Evolutionary conservation across 352 stramenopile species (phyloP).

Genomic region (Phytophthora citrophthora): DNA sequence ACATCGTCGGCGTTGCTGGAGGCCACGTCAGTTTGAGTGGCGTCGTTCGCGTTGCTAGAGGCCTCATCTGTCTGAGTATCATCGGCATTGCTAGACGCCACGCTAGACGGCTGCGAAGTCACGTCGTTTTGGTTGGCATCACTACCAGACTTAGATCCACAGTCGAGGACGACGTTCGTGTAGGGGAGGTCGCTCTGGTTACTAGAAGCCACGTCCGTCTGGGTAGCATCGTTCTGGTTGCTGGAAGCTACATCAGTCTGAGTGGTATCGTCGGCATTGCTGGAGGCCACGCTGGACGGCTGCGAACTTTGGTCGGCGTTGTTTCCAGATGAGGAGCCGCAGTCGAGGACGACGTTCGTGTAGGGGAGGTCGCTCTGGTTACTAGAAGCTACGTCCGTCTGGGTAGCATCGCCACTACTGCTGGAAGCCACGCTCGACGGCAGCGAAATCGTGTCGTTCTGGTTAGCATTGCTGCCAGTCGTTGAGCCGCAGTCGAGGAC

Average conservation of each 20-base stretch:
- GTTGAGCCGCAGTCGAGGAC: conserved; percentile 8
- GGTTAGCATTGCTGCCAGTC: conserved; percentile 1
- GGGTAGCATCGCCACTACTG: neutral
- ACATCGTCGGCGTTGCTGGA: neutral
- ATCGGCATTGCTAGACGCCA: too few species aligned
- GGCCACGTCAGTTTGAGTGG: too few species aligned
- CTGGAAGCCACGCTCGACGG: conserved; percentile 14
- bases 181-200: neutral
- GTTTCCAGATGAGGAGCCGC: conserved; percentile 3
- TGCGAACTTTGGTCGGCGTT: neutral
- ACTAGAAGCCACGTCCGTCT: conserved; percentile 3
- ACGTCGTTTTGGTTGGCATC: conserved; percentile 4
- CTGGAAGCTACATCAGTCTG: conserved; percentile 9
- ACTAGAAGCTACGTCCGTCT: conserved; percentile 8
- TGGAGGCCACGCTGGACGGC: conserved; percentile 10
- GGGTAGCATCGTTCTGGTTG: neutral
- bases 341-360: conserved; percentile 2
- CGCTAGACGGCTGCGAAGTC: neutral
- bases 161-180: conserved; percentile 5
- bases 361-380: neutral
- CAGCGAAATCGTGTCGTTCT: neutral
- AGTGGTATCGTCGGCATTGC: neutral
- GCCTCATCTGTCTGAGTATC: too few species aligned
- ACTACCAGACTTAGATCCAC: conserved; percentile 2
- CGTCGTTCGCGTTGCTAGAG: too few species aligned